These are phyloP conservation scores for Calonectria montana DNA, from an alignment of 2,329 filamentous ascomycete genomes.

Conservation along the genomic window DNA sequence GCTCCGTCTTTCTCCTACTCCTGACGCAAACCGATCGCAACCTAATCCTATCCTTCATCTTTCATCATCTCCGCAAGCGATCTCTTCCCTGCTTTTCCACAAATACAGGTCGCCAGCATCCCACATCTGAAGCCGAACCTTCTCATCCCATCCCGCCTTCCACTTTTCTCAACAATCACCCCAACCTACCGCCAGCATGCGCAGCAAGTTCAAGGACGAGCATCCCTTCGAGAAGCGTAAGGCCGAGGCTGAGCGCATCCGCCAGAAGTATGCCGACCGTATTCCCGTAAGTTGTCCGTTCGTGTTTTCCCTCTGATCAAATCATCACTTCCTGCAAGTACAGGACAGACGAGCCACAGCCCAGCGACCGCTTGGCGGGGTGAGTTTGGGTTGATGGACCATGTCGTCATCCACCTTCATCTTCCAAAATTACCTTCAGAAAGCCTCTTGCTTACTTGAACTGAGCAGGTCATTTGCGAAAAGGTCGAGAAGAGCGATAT, in stretches of 20 bases:
- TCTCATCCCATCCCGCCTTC: slow-evolving; percentile 32
- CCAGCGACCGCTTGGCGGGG: slow-evolving; percentile 21
- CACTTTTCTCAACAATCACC: slow-evolving; percentile 26
- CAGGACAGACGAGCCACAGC: background rate
- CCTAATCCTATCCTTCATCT: slow-evolving; percentile 41
- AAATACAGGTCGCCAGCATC: slow-evolving; percentile 17
- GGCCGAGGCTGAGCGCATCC: slow-evolving; percentile 99
- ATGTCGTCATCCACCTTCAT: background rate
- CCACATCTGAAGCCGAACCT: slow-evolving; percentile 19
- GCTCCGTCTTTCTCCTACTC: slow-evolving; percentile 43
- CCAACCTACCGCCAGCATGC: slow-evolving; percentile 73
- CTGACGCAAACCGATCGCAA: slow-evolving; percentile 44
- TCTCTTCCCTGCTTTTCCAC: slow-evolving; percentile 2
- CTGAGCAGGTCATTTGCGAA: slow-evolving; percentile 91
- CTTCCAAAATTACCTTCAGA: background rate
- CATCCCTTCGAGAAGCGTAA: slow-evolving; percentile 99
- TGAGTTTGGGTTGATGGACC: slow-evolving; percentile 23
- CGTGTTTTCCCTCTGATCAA: slow-evolving; percentile 2
- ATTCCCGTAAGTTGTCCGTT: slow-evolving; percentile 82
- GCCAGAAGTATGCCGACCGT: slow-evolving; percentile 98
- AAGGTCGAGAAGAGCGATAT: slow-evolving; percentile 99
- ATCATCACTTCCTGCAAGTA: background rate
- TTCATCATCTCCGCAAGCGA: slow-evolving; percentile 31
- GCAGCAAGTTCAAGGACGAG: slow-evolving; percentile 99
- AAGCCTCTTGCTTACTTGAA: slow-evolving; percentile 10